Evolutionary conservation across 192 early-diverging fungal species (phyloP).

Genomic region (Coemansia sp.): DNA sequence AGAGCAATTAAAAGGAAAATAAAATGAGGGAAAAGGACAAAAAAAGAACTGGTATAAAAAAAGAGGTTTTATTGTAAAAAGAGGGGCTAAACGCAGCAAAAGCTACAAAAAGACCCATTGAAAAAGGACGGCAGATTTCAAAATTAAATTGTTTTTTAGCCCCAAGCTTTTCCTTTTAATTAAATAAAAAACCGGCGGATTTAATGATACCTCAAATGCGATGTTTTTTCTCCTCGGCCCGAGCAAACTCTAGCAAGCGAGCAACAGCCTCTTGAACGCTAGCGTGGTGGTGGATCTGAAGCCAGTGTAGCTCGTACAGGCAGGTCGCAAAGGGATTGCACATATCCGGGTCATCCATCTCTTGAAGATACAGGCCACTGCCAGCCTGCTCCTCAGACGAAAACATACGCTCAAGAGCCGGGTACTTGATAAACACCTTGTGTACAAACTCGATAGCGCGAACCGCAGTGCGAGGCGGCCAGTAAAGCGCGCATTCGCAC

Average conservation of each 20-base stretch:
- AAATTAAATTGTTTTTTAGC: no score
- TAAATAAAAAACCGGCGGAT: neutral
- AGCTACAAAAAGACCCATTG: neutral
- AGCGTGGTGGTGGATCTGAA: conserved; percentile 52
- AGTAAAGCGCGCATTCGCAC: conserved; percentile 66
- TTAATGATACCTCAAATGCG: conserved; percentile 15
- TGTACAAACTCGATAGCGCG: conserved; percentile 62
- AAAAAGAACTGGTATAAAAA: neutral
- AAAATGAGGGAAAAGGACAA: neutral
- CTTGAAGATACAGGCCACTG: conserved; percentile 77
- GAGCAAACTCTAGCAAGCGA: conserved; percentile 39
- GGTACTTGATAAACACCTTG: conserved; percentile 58
- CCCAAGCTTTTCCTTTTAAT: no score
- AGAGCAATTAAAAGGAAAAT: neutral
- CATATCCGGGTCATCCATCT: conserved; percentile 88
- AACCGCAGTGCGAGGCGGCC: conserved; percentile 72
- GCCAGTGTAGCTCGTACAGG: conserved; percentile 81
- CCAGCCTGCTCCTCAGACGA: conserved; percentile 67
- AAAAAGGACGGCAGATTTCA: neutral
- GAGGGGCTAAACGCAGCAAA: neutral
- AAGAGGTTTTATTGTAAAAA: neutral
- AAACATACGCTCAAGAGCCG: conserved; percentile 62
- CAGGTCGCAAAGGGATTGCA: conserved; percentile 94
- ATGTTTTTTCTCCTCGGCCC: conserved; percentile 46
- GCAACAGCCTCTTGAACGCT: conserved; percentile 37